Evolutionary conservation across 805 yeast species (phyloP).

Genomic region (Metschnikowia baotianmanensis): DNA sequence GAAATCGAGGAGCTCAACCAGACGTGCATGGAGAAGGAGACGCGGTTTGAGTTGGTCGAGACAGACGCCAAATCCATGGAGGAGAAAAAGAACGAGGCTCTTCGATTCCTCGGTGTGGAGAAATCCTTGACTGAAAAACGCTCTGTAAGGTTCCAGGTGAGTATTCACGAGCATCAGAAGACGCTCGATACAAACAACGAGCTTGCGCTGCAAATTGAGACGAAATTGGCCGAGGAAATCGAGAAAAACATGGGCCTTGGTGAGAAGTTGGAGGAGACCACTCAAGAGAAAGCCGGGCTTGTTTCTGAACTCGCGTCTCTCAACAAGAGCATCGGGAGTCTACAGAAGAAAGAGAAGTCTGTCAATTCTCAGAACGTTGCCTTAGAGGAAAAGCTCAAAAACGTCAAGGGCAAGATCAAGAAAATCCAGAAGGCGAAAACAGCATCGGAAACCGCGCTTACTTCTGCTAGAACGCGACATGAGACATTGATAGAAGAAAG

Average conservation of each 20-base stretch:
- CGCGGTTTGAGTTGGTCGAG: constrained; percentile 74
- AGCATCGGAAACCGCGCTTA: constrained; percentile 44
- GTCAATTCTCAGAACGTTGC: constrained; percentile 56
- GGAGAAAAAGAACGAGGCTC: constrained; percentile 70
- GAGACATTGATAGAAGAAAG: constrained; percentile 45
- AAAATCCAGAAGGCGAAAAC: constrained; percentile 57
- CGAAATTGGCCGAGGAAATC: constrained; percentile 43
- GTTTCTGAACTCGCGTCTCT: constrained; percentile 14
- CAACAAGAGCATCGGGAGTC: constrained; percentile 20
- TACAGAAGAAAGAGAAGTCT: constrained; percentile 31
- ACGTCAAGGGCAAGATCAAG: constrained; percentile 53
- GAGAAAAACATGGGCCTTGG: constrained; percentile 38
- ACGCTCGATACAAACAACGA: constrained; percentile 39
- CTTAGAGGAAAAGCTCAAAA: constrained; percentile 73
- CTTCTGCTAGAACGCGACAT: constrained; percentile 47
- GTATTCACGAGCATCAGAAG: constrained; percentile 39
- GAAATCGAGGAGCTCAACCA: constrained; percentile 77
- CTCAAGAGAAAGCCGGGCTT: constrained; percentile 23
- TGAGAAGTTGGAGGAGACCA: constrained; percentile 32
- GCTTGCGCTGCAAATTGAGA: constrained; percentile 39
- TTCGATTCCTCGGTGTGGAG: constrained; percentile 62
- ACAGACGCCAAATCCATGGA: constrained; percentile 63
- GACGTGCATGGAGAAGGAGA: constrained; percentile 75
- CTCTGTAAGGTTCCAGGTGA: constrained; percentile 56
- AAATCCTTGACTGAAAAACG: constrained; percentile 53